Percentiles rank a stretch among this genome's conserved stretches.
These are phyloP conservation scores for Phytophthora cactorum DNA, from an alignment of 352 stramenopile species.

Conservation along the genomic window DNA sequence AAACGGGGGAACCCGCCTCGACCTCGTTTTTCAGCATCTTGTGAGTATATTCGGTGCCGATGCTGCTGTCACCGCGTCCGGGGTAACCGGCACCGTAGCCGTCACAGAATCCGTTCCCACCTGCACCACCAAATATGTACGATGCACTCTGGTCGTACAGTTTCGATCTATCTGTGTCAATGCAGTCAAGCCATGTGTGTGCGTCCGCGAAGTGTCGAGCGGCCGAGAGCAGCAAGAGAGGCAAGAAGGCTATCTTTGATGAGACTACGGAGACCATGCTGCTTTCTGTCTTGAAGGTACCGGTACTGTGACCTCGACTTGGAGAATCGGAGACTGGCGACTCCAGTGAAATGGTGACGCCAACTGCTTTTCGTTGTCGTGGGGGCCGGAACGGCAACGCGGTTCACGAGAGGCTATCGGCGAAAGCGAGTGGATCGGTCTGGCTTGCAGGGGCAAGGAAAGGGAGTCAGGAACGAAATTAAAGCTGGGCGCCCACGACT, in stretches of 20 bases:
- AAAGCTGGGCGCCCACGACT: constrained; percentile 18
- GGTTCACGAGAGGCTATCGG: constrained; percentile 16
- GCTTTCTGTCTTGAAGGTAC: background rate
- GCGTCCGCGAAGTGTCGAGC: constrained; percentile 33
- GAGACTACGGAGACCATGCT: constrained; percentile 29
- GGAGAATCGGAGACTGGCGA: constrained; percentile 26
- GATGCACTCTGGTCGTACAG: constrained; percentile 61
- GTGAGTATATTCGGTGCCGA: constrained; percentile 63
- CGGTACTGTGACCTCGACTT: constrained; percentile 7
- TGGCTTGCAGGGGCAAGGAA: constrained; percentile 16
- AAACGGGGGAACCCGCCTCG: constrained; percentile 51
- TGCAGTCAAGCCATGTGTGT: constrained; percentile 76
- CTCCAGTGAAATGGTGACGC: constrained; percentile 1
- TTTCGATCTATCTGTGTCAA: constrained; percentile 64
- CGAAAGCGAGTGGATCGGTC: background rate
- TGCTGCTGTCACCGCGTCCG: constrained; percentile 55
- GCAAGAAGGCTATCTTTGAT: constrained; percentile 11
- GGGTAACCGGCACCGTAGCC: constrained; percentile 71
- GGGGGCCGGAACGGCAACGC: constrained; percentile 13
- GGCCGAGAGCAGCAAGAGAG: constrained; percentile 19
- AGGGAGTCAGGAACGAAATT: constrained; percentile 21
- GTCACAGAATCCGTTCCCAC: constrained; percentile 72
- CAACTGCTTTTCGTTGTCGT: constrained; percentile 19
- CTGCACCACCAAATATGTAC: constrained; percentile 71
- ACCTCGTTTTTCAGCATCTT: constrained; percentile 78